Base-by-base conservation (phyloP, 805 yeast species). In the Kuraishia piskuri region DNA sequence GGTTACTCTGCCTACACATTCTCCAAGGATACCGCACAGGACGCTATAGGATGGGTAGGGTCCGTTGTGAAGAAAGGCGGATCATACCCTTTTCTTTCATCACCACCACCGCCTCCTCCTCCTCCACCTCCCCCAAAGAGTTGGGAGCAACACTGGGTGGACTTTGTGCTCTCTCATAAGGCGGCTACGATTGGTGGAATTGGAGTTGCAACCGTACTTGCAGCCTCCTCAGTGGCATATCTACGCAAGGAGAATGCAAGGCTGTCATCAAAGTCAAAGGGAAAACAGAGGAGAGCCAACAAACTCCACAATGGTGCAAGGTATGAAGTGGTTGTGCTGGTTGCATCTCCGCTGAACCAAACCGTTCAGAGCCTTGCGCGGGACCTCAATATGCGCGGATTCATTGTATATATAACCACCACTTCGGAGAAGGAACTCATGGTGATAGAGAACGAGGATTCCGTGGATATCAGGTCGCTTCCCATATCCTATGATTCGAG, bases 321-420 rank as follows among this genome's bases (percentile, higher is more conserved):
- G 50, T 76, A 77, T 55, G 94, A 88, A 59, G 92, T 87, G 8
- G 80, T 89, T 2, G 70, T 90, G 21, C 70, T 89, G 3, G 76
- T 88, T 3, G 96, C 96, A 1, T 83, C 90, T 1, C 90, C 91
- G 1, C 74, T 80, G 2, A 92, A 87, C 57, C 89, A 90, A 1
- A 69, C 88, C 53, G 82, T 89, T 0, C 75, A 88, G 54, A 73
- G 83, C 51, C 69, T 89, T 26, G 88, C 90, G 1, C 74, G 79
- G 54, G 96, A 89, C 63, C 75, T 89, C 57, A 90, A 88, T 57
- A 77, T 77, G 48, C 72, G 96, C 52, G 96, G 96, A 1, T 88
- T 86, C 63, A 84, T 90, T 31, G 90, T 90, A 2, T 89, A 85
- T 63, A 74, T 89, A 57, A 83, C 95, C 0, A 79, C 83, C n/a